Evolutionary conservation across 176 grass and related monocot genomes (phyloP), one percentile per base, ranked within the genome.

Genomic region (Oryza officinalis): DNA sequence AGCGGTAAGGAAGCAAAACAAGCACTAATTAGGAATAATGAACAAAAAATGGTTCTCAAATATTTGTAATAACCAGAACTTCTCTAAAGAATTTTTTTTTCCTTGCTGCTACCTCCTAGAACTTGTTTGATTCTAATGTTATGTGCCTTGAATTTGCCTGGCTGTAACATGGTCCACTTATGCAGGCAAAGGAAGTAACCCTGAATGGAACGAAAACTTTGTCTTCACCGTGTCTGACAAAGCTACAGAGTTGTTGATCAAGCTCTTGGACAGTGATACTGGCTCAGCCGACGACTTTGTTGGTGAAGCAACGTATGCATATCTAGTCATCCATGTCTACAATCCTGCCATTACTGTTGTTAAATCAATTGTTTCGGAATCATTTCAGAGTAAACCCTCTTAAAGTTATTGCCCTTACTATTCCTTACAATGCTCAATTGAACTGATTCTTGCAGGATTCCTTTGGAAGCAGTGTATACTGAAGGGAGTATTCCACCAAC

Each of bases 121-220:
- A 78, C 27, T 74, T 74, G n/a, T 67, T 17, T 84, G 15, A 63
- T 84, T 63, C 23, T 76, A 63, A 70, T 40, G 35, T 37, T 64
- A 72, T 52, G 27, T 65, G 20, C 20, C 38, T 80, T 80, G 4
- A 50, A 14, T 65, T 73, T 50, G 18, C 59, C 27, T 0, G 13
- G 6, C 17, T 47, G 18, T 81, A 57, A 69, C 45, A 74, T 76
- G 47, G 22, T 81, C 47, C 71, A 70, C 8, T 3, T 41, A 74
- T 90, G 65, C 86, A 96, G 91, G 87, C 82, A 95, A 91, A 87
- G 96, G 96, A 88, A 91, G 61, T 68, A 83, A 78, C 17, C 97
- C 97, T 68, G 87, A 99, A 71, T 99, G 97, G 97, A 96, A 99
- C 46, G 93, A 99, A 81, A 96, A 38, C 80, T 99, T 99, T 81